Conservation (phyloP, 805 yeast genomes). For the Tetrapisispora namnaoensis region DNA sequence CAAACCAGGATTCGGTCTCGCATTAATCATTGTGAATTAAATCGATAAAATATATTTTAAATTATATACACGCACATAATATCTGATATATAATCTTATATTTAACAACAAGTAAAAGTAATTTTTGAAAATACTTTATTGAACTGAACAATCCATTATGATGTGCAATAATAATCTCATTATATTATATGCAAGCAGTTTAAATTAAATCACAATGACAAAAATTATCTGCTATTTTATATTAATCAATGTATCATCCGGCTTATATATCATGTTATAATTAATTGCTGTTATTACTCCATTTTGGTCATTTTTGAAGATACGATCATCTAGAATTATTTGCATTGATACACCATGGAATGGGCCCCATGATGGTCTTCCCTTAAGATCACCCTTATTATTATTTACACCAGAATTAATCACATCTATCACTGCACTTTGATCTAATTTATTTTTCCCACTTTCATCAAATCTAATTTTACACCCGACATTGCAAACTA, state of each 20-base stretch:
- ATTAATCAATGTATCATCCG: slow-evolving; percentile 38
- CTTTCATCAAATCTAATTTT: slow-evolving; percentile 71
- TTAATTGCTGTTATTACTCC: slow-evolving; percentile 45
- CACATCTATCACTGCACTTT: slow-evolving; percentile 41
- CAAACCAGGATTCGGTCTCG: not conserved
- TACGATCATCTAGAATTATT: slow-evolving; percentile 44
- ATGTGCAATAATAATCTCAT: not conserved
- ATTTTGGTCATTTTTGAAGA: slow-evolving; percentile 29
- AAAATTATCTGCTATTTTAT: slow-evolving; percentile 2
- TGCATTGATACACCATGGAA: slow-evolving; percentile 60
- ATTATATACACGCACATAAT: no score
- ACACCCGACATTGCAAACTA: slow-evolving; percentile 40
- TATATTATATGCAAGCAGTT: not conserved
- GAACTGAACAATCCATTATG: not conserved
- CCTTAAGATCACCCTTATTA: slow-evolving; percentile 13
- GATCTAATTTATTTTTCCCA: slow-evolving; percentile 58
- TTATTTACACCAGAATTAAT: slow-evolving; percentile 7
- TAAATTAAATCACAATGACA: not conserved
- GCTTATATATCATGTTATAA: slow-evolving; percentile 56
- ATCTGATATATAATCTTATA: no score
- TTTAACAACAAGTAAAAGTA: no score
- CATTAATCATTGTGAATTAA: not conserved
- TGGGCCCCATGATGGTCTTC: slow-evolving; percentile 55
- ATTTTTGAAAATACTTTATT: not conserved
- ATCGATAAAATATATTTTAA: not conserved